Evolutionary conservation across 345 rosid genomes (phyloP), one percentile per base, ranked within the genome.

Genomic region (Dimocarpus longan): DNA sequence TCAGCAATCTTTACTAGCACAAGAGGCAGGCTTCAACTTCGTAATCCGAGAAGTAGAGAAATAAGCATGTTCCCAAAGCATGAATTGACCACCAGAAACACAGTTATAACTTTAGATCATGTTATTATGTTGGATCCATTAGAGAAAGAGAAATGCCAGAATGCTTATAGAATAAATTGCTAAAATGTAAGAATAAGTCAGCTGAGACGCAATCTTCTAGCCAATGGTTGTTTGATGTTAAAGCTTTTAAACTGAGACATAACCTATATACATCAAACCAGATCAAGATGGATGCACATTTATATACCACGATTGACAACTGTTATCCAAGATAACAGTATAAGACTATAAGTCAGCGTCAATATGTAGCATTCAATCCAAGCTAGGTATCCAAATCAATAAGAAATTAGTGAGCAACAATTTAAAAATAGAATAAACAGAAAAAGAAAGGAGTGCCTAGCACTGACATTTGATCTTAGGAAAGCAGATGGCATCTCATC

Each of bases 401-500:
- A n/a, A 39, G 32, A 73, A 73, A n/a, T 11, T 3, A 11, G 66
- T 3, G 8, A 11, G 66, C 15, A 5, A 21, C 28, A 13, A 73
- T 66, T 22, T 24, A 39, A 76, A 37, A 32, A 21, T n/a, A 15
- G 57, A 40, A 78, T 4, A 48, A 13, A 24, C 74, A 66, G 16
- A 62, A 24, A 78, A 21, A 78, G 75, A 44, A n/a, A 21, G 59
- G 28, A 70, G 70, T 65, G 79, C 13, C 40, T 39, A 46, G 48
- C 68, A 84, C 90, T 87, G 56, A 92, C 97, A 70, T 86, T 89
- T 77, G 97, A 89, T 85, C 87, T 90, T 26, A 91, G 88, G 86
- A 96, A 90, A 32, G 88, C 84, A 81, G 95, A 83, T 26, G 95
- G 80, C 75, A 76, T 78, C 76, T 93, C 97, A 69, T 93, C 87